phyloP scores from a whole-genome alignment of 257 asterid species.

The Ajuga chamaepitys region DNA sequence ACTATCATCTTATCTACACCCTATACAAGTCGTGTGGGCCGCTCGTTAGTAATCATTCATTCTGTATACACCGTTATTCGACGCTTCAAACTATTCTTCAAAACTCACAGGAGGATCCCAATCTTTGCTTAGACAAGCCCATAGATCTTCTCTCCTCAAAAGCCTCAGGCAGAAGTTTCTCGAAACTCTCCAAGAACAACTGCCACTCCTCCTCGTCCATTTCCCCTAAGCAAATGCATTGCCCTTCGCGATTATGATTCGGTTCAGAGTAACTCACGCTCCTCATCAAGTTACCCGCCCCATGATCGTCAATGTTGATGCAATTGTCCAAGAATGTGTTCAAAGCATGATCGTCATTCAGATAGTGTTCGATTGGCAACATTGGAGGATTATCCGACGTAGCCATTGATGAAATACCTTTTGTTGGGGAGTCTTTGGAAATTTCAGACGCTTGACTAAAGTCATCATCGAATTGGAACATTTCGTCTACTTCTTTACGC shows the following conservation, averaged over 20 bases:
- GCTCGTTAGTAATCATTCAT: constrained; percentile 15
- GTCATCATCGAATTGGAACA: constrained; percentile 48
- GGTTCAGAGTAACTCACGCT: constrained; percentile 60
- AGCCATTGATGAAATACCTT: constrained; percentile 36
- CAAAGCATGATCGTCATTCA: constrained; percentile 3
- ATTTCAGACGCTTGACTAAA: constrained; percentile 10
- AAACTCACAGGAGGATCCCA: constrained; percentile 85
- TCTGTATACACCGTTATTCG: constrained; percentile 14
- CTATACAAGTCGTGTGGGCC: constrained; percentile 22
- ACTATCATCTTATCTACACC: constrained; percentile 25
- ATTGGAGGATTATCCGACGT: constrained; percentile 17
- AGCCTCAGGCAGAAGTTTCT: constrained; percentile 46
- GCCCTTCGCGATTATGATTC: constrained; percentile 41
- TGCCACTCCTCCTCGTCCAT: constrained; percentile 62
- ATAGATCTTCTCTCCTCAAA: constrained; percentile 64
- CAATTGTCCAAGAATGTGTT: constrained; percentile 6
- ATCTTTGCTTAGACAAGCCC: constrained; percentile 66
- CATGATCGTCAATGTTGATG: background rate
- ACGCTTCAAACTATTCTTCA: constrained; percentile 25
- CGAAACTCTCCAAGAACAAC: constrained; percentile 52
- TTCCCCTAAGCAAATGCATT: constrained; percentile 57
- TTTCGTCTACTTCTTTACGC: constrained; percentile 23
- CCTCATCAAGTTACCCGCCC: constrained; percentile 38
- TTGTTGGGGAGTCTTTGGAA: constrained; percentile 38
- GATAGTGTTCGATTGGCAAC: constrained; percentile 3